Base-by-base conservation (phyloP, 2,329 filamentous ascomycete species). In the Alternaria hordeiaustralica region DNA sequence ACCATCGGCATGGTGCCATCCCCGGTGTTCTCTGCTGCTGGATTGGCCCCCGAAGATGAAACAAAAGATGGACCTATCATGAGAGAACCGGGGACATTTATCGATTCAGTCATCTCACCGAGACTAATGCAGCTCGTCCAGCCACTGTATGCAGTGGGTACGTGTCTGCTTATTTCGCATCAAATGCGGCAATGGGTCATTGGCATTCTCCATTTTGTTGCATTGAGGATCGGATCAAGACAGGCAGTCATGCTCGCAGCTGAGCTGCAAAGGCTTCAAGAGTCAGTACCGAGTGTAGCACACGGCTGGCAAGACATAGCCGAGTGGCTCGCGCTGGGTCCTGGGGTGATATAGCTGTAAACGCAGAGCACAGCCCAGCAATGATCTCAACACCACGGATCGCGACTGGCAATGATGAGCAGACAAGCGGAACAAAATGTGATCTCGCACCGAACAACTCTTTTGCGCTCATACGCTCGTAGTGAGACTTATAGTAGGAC, bases 1-100 rank as follows among this genome's bases (percentile, higher is more conserved):
- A 61, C 75, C n/a, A 72, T 66, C 4, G 75, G 74, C 8, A 75
- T 77, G 64, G 54, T 76, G 6, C 64, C 68, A 12, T 77, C 74
- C 25, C 74, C 73, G 4, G 50, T 23, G 63, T 33, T 55, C 46
- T 30, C 36, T 55, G 25, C 26, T 30, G 25, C 18, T n/a, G 36
- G 26, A 18, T 10, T 23, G 30, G n/a, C 28, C 6, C 30, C 55
- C 13, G 26, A 30, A 11, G 33, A 30, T 44, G 20, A 30, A 18
- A 15, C 21, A 15, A 8, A 30, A 26, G 41, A n/a, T 26, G 41
- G 47, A 25, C 21, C 28, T 49, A 12, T n/a, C 33, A 43, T 44
- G 23, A 44, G 53, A 25, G 30, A 44, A 15, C 30, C 53, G 4
- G 74, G 73, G 5, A 77, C 73, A 0, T 77, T 70, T 33, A 50